These are phyloP conservation scores for Phytophthora brassicae DNA, from an alignment of 352 stramenopile species.

Conservation along the genomic window DNA sequence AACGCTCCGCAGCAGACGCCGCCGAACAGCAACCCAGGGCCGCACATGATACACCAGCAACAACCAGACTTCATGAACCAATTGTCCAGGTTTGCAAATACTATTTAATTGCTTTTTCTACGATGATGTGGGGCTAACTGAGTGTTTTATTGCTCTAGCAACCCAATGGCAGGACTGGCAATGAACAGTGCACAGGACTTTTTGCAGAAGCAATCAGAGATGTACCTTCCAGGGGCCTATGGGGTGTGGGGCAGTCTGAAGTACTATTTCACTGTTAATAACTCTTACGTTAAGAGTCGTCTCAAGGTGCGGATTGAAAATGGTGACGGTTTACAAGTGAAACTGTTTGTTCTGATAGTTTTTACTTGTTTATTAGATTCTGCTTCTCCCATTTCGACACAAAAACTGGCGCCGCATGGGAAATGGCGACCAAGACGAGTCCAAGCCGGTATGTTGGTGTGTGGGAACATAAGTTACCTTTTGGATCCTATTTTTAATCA, in stretches of 20 bases:
- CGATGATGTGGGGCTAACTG: neutral
- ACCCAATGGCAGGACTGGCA: conserved; percentile 81
- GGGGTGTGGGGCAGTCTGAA: conserved; percentile 82
- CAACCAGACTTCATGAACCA: conserved; percentile 78
- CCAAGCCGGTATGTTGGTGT: conserved; percentile 50
- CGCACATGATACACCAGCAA: conserved; percentile 28
- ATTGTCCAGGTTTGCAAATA: conserved; percentile 52
- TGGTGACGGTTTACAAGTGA: too few species aligned
- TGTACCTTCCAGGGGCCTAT: conserved; percentile 80
- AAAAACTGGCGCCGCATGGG: conserved; percentile 85
- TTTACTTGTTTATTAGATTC: conserved; percentile 65
- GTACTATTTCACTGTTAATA: conserved; percentile 91
- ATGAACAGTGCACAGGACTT: conserved; percentile 88
- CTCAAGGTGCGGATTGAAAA: conserved; percentile 56
- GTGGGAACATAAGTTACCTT: neutral
- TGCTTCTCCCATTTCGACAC: conserved; percentile 87
- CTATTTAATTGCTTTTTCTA: neutral
- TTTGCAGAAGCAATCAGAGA: conserved; percentile 78
- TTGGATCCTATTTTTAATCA: neutral
- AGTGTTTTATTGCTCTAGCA: conserved; percentile 41
- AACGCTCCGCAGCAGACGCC: conserved; percentile 27
- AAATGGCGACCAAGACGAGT: conserved; percentile 58
- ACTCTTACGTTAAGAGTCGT: conserved; percentile 87
- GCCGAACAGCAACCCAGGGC: conserved; percentile 25
- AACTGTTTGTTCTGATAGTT: too few species aligned